These are phyloP conservation scores for Phialophora expanda DNA, from an alignment of 2,329 filamentous ascomycete genomes.

Conservation along the genomic window DNA sequence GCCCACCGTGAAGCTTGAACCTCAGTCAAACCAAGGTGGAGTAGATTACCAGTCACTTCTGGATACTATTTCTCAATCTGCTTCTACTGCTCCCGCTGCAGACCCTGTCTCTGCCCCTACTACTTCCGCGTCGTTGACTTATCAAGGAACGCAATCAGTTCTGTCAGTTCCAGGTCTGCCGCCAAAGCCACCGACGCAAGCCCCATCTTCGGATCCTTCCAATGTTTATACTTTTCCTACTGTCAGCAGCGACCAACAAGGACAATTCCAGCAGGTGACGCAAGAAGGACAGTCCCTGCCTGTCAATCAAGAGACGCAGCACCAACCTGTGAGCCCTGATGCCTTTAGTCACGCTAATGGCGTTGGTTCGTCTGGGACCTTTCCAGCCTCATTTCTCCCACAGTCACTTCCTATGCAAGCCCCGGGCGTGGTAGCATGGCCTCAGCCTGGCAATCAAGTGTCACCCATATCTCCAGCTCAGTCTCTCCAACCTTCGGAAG, in stretches of 20 bases:
- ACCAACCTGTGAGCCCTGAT: constrained; percentile 15
- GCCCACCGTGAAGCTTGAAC: constrained; percentile 22
- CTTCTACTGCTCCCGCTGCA: constrained; percentile 42
- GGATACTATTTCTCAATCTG: constrained; percentile 53
- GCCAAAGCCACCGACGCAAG: constrained; percentile 53
- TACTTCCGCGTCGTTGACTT: constrained; percentile 40
- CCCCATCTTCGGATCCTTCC: constrained; percentile 45
- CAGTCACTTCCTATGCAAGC: constrained; percentile 25
- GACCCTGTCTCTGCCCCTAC: constrained; percentile 40
- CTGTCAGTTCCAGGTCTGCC: constrained; percentile 49
- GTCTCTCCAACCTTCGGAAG: constrained; percentile 22
- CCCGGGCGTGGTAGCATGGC: constrained; percentile 19
- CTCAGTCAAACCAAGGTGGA: constrained; percentile 42
- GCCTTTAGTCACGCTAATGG: constrained; percentile 14
- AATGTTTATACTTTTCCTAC: constrained; percentile 32
- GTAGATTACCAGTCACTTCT: constrained; percentile 57
- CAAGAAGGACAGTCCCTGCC: not conserved
- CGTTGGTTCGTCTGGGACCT: constrained; percentile 16
- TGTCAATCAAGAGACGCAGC: constrained; percentile 3
- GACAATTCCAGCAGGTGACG: constrained; percentile 22
- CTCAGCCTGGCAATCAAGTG: constrained; percentile 19
- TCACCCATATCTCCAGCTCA: constrained; percentile 21
- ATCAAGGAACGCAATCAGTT: constrained; percentile 43
- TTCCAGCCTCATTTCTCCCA: constrained; percentile 13
- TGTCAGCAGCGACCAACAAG: constrained; percentile 18